Evolutionary conservation across 2,329 filamentous ascomycete species (phyloP).

Genomic region (Aspergillus tubingensis): DNA sequence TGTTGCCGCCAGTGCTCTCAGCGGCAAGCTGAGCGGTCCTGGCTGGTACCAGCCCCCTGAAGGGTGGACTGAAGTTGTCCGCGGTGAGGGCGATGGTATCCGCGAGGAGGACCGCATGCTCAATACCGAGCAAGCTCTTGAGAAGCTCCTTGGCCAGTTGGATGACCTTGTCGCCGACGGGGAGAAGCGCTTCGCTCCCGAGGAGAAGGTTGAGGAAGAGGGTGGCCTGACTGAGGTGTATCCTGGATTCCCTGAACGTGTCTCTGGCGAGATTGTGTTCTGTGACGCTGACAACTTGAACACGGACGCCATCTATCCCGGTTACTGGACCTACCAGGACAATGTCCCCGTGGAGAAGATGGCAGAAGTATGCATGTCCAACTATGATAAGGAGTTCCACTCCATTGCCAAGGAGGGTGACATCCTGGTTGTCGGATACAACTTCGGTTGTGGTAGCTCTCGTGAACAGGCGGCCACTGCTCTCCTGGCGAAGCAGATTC

Average conservation of each 20-base stretch:
- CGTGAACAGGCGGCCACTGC: slow-evolving; percentile 88
- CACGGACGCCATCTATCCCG: slow-evolving; percentile 90
- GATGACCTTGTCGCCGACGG: slow-evolving; percentile 49
- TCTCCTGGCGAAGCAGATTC: slow-evolving; percentile 40
- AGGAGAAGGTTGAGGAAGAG: slow-evolving; percentile 44
- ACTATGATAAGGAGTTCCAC: slow-evolving; percentile 78
- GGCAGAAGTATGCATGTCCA: slow-evolving; percentile 89
- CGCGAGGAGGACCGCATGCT: slow-evolving; percentile 68
- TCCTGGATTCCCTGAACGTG: slow-evolving; percentile 80
- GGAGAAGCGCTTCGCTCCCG: slow-evolving; percentile 68
- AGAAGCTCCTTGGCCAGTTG: slow-evolving; percentile 68
- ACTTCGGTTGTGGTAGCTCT: slow-evolving; percentile 82
- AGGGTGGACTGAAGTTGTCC: slow-evolving; percentile 58
- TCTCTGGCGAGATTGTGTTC: slow-evolving; percentile 85
- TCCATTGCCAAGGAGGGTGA: slow-evolving; percentile 67
- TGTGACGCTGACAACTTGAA: slow-evolving; percentile 84
- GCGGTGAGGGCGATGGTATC: slow-evolving; percentile 66
- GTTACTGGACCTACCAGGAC: slow-evolving; percentile 91
- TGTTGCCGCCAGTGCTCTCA: slow-evolving; percentile 83
- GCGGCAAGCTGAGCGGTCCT: slow-evolving; percentile 60
- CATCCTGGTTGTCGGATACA: slow-evolving; percentile 82
- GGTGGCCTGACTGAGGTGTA: slow-evolving; percentile 65
- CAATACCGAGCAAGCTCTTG: slow-evolving; percentile 69
- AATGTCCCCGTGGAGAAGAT: slow-evolving; percentile 74
- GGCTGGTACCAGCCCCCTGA: slow-evolving; percentile 75